Base-by-base conservation (phyloP, 2,329 filamentous ascomycete genomes). In the Emergomyces africanus region DNA sequence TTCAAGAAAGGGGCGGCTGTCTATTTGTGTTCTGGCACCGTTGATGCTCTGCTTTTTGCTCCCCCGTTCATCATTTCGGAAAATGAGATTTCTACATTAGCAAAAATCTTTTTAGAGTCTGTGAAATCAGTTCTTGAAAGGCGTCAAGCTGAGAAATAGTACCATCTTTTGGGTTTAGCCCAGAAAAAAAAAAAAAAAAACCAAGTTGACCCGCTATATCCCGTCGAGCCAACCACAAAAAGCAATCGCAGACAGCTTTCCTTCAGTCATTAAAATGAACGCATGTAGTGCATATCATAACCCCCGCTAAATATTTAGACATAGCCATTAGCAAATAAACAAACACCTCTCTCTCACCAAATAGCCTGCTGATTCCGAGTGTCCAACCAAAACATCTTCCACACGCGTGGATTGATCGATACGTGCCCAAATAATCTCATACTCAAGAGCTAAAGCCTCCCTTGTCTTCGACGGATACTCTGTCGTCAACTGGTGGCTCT, bases 1-100 rank as follows among this genome's bases (percentile, higher is more conserved):
- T 50, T 57, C 15, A 50, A 57, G 23, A 6, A 57, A 48, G 56
- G 56, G 23, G 56, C 56, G 12, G 56, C 56, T 20, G 56, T 57
- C 10, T 57, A 57, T 50, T 50, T 57, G 42, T 57, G 56, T 35
- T 57, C 56, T n/a, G 28, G 35, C 12, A 35, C 44, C 1, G 56
- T 57, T 37, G 56, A 57, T 57, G 56, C 56, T n/a, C 14, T 57
- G 25, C 25, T 57, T 3, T 57, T 57, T 33, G 56, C 56, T 30
- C 56, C 56, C 9, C 56, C 56, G 2, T 57, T 57, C 35, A 50
- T 57, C n/a, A 57, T 57, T 25, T 37, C 37, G 18, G 56, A 57
- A 35, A 33, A 50, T 10, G 56, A 57, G 46, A 41, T 57, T 35
- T 49, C n/a, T n/a, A 41, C 28, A 18, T 28, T 57, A 1, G 44